Base-by-base conservation (phyloP, 306 rosid species). In the Calophaca sinica region DNA sequence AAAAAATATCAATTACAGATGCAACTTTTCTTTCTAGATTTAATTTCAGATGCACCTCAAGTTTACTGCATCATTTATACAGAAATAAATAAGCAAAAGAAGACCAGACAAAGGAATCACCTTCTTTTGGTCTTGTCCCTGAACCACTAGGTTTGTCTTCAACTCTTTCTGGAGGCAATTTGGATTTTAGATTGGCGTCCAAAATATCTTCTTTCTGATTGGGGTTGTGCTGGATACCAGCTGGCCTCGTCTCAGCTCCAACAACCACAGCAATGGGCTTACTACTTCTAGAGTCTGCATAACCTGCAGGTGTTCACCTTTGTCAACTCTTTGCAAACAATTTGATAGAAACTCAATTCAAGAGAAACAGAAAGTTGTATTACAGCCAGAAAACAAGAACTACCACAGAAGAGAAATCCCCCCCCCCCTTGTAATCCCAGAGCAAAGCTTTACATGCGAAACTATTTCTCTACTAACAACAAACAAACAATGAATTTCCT, bases 51-150 rank as follows among this genome's bases (percentile, higher is more conserved):
- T 61, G 41, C 60, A 53, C 65, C 74, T 72, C 48, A 55, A 39
- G 66, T 51, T 79, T 64, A 53, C 39, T 9, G 65, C 39, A 54
- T 38, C 49, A 67, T 32, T 44, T 7, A 63, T 36, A 55, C 55
- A 13, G 29, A 55, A 68, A 68, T 44, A 33, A 69, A 49, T 50
- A 50, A 8, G 54, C 2, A 73, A 42, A 45, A 53, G 68, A 77
- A 49, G 38, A 74, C 39, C 61, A 62, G 42, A 66, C 60, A 62
- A 73, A 78, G 64, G 46, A 15, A 62, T 48, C 80, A 91, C 98
- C 97, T 90, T 92, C 97, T 90, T 92, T 92, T 55, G 92, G 96
- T 83, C 96, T 88, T 54, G 86, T 53, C 76, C 62, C 84, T 28
- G 97, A 88, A 89, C 86, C 76, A 49, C 88, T 89, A 57, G 96